These are phyloP conservation scores for Pseudopyrenochaeta lycopersici DNA, from an alignment of 2,329 filamentous ascomycete species.

Conservation along the genomic window DNA sequence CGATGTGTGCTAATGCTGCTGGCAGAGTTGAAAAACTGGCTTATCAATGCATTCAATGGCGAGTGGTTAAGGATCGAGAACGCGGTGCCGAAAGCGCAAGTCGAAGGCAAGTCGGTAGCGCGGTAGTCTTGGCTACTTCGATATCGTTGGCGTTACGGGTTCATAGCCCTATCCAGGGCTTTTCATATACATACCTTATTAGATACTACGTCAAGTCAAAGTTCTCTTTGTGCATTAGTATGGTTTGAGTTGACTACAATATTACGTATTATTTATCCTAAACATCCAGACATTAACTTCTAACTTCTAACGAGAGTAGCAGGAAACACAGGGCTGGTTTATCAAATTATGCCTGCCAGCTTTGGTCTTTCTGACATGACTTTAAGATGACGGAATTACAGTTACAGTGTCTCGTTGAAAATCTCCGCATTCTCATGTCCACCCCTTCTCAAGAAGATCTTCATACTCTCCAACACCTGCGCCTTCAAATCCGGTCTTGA, in stretches of 20 bases:
- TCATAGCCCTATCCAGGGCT: not conserved
- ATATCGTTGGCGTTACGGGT: not conserved
- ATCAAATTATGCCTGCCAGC: too few relatives aligned
- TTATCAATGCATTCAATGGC: constrained; percentile 97
- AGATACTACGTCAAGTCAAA: too few relatives aligned
- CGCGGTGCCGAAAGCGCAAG: constrained; percentile 56
- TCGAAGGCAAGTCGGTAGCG: constrained; percentile 27
- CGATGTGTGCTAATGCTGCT: constrained; percentile 6
- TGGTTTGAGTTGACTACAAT: too few relatives aligned
- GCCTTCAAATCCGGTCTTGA: constrained; percentile 64
- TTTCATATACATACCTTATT: not conserved
- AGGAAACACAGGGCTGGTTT: too few relatives aligned
- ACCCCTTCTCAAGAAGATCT: constrained; percentile 70
- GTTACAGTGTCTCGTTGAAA: constrained; percentile 34
- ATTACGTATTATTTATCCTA: too few relatives aligned
- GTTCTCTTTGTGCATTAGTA: too few relatives aligned
- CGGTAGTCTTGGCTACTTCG: constrained; percentile 9
- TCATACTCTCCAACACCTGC: constrained; percentile 77
- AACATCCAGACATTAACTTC: too few relatives aligned
- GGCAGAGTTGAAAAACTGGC: constrained; percentile 83
- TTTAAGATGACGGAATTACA: too few relatives aligned
- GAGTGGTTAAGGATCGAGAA: constrained; percentile 77
- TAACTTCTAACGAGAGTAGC: too few relatives aligned
- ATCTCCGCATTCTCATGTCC: constrained; percentile 58
- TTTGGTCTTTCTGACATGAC: too few relatives aligned